phyloP scores from a whole-genome alignment of 805 yeast genomes.

The Ogataea nakhonphanomensis region DNA sequence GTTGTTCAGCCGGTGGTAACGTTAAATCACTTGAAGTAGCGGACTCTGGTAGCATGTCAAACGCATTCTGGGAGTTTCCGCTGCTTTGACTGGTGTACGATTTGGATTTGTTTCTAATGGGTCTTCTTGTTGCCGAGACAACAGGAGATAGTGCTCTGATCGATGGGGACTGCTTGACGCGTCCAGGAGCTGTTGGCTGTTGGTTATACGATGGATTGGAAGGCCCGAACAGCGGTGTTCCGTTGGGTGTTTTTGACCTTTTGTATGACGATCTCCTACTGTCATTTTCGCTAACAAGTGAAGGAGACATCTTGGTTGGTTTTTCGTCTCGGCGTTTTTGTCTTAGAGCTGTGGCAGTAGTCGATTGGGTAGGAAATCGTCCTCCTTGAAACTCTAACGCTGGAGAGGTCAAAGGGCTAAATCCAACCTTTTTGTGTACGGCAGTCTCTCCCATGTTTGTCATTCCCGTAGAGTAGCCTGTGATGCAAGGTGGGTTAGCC shows the following conservation, averaged over 20 bases:
- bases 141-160: slow-evolving; percentile 26
- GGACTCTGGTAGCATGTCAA: slow-evolving; percentile 34
- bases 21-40: slow-evolving; percentile 25
- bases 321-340: slow-evolving; percentile 31
- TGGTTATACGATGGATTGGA: slow-evolving; percentile 18
- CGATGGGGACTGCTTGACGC: slow-evolving; percentile 37
- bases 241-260: slow-evolving; percentile 38
- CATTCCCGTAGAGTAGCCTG: background rate
- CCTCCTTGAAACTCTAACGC: slow-evolving; percentile 51
- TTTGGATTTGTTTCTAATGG: slow-evolving; percentile 12
- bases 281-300: slow-evolving; percentile 22
- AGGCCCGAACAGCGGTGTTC: slow-evolving; percentile 40
- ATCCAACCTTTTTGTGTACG: slow-evolving; percentile 22
- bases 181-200: slow-evolving; percentile 5
- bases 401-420: slow-evolving; percentile 63
- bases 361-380: slow-evolving; percentile 18
- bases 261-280: slow-evolving; percentile 24
- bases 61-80: slow-evolving; percentile 9
- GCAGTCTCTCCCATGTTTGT: background rate
- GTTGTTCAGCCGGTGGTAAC: slow-evolving; percentile 26
- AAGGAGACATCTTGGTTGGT: slow-evolving; percentile 17
- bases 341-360: slow-evolving; percentile 18
- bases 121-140: slow-evolving; percentile 7
- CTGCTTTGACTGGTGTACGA: background rate
- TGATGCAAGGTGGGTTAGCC: slow-evolving; percentile 10